Percentiles rank a stretch among this genome's conserved stretches.
Conservation (phyloP, 164 flowering plant species). For the Dillenia suffruticosa region DNA sequence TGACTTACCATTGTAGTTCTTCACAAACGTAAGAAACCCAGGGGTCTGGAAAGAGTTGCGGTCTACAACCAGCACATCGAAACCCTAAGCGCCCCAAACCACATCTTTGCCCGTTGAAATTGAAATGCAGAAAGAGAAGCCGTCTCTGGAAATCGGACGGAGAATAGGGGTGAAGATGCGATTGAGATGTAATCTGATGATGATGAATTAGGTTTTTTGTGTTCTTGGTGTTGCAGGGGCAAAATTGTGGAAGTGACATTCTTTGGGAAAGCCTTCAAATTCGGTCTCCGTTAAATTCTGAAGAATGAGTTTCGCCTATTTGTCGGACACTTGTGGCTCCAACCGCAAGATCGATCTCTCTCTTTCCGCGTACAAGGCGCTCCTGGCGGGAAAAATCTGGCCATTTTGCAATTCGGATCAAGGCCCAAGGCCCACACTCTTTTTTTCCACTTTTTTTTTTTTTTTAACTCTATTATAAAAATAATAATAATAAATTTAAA, state of each 20-base stretch:
- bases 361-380: background rate
- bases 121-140: no score
- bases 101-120: no score
- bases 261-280: conserved; percentile 4
- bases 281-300: conserved; percentile 6
- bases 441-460: no score
- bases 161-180: background rate
- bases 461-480: no score
- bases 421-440: background rate
- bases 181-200: background rate
- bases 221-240: conserved; percentile 5
- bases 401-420: background rate
- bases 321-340: conserved; percentile 10
- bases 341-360: background rate
- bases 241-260: conserved; percentile 13
- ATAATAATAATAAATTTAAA: no score
- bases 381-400: background rate
- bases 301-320: background rate
- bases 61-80: no score
- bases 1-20: no score
- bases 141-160: background rate
- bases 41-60: no score
- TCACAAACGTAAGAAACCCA: no score
- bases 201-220: conserved; percentile 1
- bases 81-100: no score